Percentiles rank a stretch among this genome's conserved stretches.
These are phyloP conservation scores for Blastobotrys muscicola DNA, from an alignment of 805 yeast genomes.

Conservation along the genomic window DNA sequence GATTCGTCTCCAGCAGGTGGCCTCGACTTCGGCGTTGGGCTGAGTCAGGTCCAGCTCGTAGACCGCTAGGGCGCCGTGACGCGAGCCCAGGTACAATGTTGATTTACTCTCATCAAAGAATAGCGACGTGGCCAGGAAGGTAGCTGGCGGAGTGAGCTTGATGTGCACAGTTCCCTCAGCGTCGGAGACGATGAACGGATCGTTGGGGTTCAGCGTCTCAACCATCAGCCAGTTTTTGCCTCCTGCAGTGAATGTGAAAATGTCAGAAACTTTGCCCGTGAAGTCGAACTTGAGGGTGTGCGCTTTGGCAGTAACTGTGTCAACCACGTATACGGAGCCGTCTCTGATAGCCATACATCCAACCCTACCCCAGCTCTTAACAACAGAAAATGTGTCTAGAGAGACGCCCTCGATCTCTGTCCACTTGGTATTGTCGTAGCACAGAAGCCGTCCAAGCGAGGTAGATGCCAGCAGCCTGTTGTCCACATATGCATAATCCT, in stretches of 20 bases:
- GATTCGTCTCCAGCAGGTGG: conserved; percentile 12
- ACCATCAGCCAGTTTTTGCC: conserved; percentile 29
- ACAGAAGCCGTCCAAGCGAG: not conserved
- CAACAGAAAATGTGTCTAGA: conserved; percentile 13
- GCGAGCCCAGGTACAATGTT: conserved; percentile 54
- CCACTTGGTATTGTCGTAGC: conserved; percentile 7
- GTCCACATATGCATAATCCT: conserved; percentile 41
- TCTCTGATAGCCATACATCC: conserved; percentile 34
- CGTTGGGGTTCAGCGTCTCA: conserved; percentile 62
- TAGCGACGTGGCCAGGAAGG: conserved; percentile 53
- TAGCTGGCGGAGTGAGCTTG: conserved; percentile 29
- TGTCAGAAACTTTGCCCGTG: conserved; percentile 28
- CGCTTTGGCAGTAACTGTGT: conserved; percentile 15
- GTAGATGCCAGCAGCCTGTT: not conserved
- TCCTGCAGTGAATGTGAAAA: conserved; percentile 12
- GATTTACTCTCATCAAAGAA: conserved; percentile 30
- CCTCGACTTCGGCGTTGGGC: not conserved
- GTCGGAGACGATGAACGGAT: conserved; percentile 39
- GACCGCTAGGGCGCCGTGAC: conserved; percentile 57
- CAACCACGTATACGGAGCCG: conserved; percentile 12
- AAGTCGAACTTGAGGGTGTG: conserved; percentile 22
- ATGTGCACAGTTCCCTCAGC: conserved; percentile 26
- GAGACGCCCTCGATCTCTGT: conserved; percentile 4
- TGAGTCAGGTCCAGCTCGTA: conserved; percentile 31
- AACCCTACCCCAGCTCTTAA: conserved; percentile 33